These are phyloP conservation scores for Capillidium heterosporum DNA, from an alignment of 371 early-diverging fungal species.

Conservation along the genomic window DNA sequence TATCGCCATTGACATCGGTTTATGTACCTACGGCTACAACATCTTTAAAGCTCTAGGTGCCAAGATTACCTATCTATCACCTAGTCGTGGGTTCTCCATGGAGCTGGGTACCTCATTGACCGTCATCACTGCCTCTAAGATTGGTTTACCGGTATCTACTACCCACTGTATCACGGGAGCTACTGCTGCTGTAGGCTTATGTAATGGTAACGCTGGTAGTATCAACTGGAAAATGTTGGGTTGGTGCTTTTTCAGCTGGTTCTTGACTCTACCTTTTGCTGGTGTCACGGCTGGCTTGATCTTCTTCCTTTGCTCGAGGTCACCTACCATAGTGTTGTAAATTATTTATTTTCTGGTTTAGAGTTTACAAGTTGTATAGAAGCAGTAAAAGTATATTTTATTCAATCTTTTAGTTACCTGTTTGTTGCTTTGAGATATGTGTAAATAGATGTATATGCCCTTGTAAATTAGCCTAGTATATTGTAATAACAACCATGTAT, in stretches of 20 bases:
- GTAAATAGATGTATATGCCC: no score
- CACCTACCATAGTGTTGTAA: no score
- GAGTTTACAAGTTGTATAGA: no score
- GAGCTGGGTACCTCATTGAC: constrained; percentile 69
- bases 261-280: constrained; percentile 61
- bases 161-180: constrained; percentile 81
- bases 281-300: constrained; percentile 44
- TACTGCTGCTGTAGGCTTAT: constrained; percentile 64
- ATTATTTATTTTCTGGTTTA: no score
- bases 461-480: no score
- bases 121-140: constrained; percentile 64
- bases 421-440: no score
- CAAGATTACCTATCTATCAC: constrained; percentile 67
- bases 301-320: constrained; percentile 36
- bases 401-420: no score
- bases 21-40: constrained; percentile 45
- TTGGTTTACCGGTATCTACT: constrained; percentile 70
- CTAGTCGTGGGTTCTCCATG: constrained; percentile 68
- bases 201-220: constrained; percentile 44
- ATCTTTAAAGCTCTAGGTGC: constrained; percentile 65
- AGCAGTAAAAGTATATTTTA: no score
- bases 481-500: no score
- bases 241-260: constrained; percentile 53
- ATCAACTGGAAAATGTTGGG: constrained; percentile 67
- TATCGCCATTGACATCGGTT: constrained; percentile 60